Conservation (phyloP, 371 early-diverging fungal genomes). For the Rhizopus stolonifer region DNA sequence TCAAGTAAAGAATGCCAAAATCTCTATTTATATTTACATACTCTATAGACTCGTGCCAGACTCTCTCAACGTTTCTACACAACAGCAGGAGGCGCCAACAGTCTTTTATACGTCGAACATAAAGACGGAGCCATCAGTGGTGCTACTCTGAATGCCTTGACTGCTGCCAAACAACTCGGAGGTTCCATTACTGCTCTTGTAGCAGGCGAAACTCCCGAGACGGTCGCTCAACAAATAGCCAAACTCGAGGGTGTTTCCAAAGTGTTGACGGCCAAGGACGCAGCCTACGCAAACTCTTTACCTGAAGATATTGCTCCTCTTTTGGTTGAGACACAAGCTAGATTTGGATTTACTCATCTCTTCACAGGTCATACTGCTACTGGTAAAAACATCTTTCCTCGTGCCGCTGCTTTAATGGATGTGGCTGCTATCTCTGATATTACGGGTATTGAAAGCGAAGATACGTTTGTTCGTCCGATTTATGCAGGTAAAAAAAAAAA, state of each 20-base stretch:
- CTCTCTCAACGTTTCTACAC: slow-evolving; percentile 58
- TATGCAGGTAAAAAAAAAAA: slow-evolving; percentile 76
- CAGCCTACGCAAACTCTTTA: slow-evolving; percentile 72
- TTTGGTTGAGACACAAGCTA: slow-evolving; percentile 71
- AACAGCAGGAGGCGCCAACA: slow-evolving; percentile 59
- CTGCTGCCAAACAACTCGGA: slow-evolving; percentile 82
- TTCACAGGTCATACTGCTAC: slow-evolving; percentile 86
- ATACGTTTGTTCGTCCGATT: slow-evolving; percentile 95
- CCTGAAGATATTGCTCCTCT: slow-evolving; percentile 85
- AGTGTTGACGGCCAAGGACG: slow-evolving; percentile 83
- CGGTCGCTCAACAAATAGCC: slow-evolving; percentile 68
- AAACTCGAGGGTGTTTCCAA: slow-evolving; percentile 77
- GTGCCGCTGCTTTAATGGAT: slow-evolving; percentile 91
- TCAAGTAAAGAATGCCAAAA: slow-evolving; percentile 17
- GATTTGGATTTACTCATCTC: slow-evolving; percentile 79
- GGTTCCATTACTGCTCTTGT: slow-evolving; percentile 87
- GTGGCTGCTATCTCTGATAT: slow-evolving; percentile 92
- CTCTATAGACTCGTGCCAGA: slow-evolving; percentile 37
- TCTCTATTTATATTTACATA: neutral
- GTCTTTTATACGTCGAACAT: slow-evolving; percentile 91
- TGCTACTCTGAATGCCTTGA: slow-evolving; percentile 85
- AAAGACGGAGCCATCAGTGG: slow-evolving; percentile 72
- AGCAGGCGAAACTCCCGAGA: slow-evolving; percentile 78
- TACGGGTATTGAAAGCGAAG: slow-evolving; percentile 71
- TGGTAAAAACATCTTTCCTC: slow-evolving; percentile 93